Evolutionary conservation across 192 early-diverging fungal species (phyloP).

Genomic region (Umbelopsis vinacea): DNA sequence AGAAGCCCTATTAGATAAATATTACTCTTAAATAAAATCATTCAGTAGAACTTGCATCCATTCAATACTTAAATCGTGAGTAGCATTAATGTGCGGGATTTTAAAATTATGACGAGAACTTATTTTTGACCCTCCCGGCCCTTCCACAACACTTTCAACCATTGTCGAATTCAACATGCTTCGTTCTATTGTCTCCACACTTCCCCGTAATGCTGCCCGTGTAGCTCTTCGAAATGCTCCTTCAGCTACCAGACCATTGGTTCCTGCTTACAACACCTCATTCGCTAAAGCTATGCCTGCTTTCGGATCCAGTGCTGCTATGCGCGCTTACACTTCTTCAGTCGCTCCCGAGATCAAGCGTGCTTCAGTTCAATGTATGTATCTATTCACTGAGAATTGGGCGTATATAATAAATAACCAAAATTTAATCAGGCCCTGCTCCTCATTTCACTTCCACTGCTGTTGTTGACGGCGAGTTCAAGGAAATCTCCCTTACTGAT

Average conservation of each 20-base stretch:
- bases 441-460: conserved; percentile 70
- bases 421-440: conserved; percentile 47
- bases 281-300: background rate
- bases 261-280: background rate
- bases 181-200: conserved; percentile 16
- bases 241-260: background rate
- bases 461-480: conserved; percentile 72
- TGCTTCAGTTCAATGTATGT: conserved; percentile 24
- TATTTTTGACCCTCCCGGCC: too few relatives aligned
- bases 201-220: conserved; percentile 19
- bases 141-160: background rate
- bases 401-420: background rate
- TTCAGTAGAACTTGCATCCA: too few relatives aligned
- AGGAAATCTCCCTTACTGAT: conserved; percentile 65
- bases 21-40: background rate
- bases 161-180: conserved; percentile 11
- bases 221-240: conserved; percentile 15
- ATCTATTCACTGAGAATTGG: background rate
- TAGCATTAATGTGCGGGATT: background rate
- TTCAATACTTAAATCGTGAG: background rate
- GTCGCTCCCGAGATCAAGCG: conserved; percentile 13
- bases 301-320: background rate
- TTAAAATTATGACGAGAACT: too few relatives aligned
- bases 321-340: background rate
- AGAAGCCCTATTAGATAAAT: conserved; percentile 27